Conservation (phyloP, 305 asterid species). For the Andrographis paniculata region DNA sequence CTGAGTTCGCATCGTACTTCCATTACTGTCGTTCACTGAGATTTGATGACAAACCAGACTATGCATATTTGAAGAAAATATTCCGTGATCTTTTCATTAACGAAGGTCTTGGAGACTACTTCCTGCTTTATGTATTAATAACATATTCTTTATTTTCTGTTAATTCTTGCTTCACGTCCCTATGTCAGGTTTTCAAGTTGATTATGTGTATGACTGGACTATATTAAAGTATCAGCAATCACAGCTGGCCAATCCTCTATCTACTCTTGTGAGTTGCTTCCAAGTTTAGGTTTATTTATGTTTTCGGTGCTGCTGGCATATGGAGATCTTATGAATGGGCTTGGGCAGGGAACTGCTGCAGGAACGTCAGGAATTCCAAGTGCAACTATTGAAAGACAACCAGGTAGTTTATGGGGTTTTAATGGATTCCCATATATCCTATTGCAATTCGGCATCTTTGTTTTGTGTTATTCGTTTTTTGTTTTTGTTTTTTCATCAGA, state of each 20-base stretch:
- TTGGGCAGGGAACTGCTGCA: conserved; percentile 44
- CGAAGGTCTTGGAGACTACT: conserved; percentile 46
- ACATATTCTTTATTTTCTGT: neutral
- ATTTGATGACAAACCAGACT: conserved; percentile 80
- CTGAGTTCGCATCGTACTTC: conserved; percentile 77
- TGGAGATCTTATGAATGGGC: neutral
- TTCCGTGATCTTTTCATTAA: conserved; percentile 83
- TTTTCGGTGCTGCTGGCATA: neutral
- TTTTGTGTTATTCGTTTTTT: no score
- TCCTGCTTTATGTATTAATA: neutral
- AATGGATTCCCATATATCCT: no score
- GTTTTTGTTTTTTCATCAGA: no score
- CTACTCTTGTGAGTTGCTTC: conserved; percentile 52
- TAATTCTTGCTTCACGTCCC: conserved; percentile 3
- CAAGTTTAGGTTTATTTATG: neutral
- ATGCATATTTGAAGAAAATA: conserved; percentile 70
- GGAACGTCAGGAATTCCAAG: conserved; percentile 62
- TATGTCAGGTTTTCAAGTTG: conserved; percentile 67
- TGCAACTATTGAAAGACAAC: conserved; percentile 45
- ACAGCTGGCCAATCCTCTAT: conserved; percentile 73
- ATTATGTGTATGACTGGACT: conserved; percentile 84
- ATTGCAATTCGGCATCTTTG: no score
- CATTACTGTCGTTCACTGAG: conserved; percentile 84
- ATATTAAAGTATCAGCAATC: conserved; percentile 76
- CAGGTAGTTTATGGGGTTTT: conserved; percentile 29